Conservation (phyloP, 306 rosid genomes). For the Cucurbita ficifolia region DNA sequence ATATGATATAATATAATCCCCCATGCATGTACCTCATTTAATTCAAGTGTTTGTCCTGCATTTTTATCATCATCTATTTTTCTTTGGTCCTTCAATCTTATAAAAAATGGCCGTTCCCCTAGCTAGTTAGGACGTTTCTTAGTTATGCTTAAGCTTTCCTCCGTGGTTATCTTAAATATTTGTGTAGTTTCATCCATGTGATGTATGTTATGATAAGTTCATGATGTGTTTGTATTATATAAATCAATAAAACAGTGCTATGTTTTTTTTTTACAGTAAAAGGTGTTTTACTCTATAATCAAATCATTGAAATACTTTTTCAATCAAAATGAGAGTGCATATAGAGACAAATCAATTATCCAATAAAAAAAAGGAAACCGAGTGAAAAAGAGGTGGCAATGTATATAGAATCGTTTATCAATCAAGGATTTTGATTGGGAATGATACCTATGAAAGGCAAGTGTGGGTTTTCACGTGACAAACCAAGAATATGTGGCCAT, state of each 20-base stretch:
- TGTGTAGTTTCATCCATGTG: neutral
- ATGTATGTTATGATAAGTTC: neutral
- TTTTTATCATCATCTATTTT: neutral
- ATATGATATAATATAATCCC: neutral
- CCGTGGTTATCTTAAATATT: neutral
- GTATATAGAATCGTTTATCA: slow-evolving; percentile 1
- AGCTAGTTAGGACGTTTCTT: neutral
- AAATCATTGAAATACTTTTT: neutral
- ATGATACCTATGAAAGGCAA: neutral
- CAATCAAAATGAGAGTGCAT: neutral
- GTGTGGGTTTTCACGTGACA: slow-evolving; percentile 3
- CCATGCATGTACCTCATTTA: neutral
- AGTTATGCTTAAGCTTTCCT: neutral
- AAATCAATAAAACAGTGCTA: neutral
- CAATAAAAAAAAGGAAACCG: neutral
- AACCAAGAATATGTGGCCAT: neutral
- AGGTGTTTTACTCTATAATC: neutral
- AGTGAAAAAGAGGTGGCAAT: neutral
- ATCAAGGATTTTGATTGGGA: slow-evolving; percentile 15
- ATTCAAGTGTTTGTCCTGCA: neutral
- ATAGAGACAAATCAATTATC: neutral
- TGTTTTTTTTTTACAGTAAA: neutral
- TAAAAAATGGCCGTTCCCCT: neutral
- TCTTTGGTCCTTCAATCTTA: neutral
- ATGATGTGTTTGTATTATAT: neutral